phyloP scores from a whole-genome alignment of 805 yeast genomes.

The Suhomyces vadensis region DNA sequence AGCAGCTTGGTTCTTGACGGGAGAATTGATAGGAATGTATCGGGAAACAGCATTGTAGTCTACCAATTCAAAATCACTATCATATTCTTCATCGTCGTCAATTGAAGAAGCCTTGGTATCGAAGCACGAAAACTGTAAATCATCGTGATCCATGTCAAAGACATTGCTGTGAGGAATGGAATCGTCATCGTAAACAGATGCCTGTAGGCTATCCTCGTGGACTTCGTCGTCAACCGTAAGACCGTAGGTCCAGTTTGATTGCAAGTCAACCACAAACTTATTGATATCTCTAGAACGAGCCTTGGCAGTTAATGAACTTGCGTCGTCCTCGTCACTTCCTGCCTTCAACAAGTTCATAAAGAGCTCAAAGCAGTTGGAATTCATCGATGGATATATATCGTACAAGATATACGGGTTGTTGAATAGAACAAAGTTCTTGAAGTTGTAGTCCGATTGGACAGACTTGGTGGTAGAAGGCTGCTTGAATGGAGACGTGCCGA shows the following conservation, averaged over 20 bases:
- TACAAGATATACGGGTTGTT: constrained; percentile 43
- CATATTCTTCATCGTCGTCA: constrained; percentile 9
- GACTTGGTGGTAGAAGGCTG: constrained; percentile 12
- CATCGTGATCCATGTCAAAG: constrained; percentile 39
- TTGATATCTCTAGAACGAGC: constrained; percentile 33
- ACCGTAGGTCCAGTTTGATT: constrained; percentile 37
- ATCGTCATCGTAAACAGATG: neutral
- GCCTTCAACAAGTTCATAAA: constrained; percentile 42
- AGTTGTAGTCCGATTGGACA: constrained; percentile 42
- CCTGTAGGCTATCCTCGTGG: constrained; percentile 10
- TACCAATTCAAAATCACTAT: constrained; percentile 7
- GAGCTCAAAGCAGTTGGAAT: constrained; percentile 40
- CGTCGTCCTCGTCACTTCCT: constrained; percentile 37
- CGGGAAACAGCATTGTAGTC: constrained; percentile 8
- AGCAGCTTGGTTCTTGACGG: neutral
- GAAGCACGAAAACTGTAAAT: constrained; percentile 13
- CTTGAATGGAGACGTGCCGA: constrained; percentile 56
- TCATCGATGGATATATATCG: constrained; percentile 52
- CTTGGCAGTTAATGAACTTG: constrained; percentile 9
- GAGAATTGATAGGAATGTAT: constrained; percentile 9
- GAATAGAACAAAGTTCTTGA: constrained; percentile 39
- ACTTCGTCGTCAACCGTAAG: constrained; percentile 49
- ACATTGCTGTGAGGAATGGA: constrained; percentile 20
- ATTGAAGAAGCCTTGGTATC: constrained; percentile 9
- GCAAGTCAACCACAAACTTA: constrained; percentile 32